Evolutionary conservation across 2,329 filamentous ascomycete genomes (phyloP), one percentile per base, ranked within the genome.

Genomic region (Paecilomyces variotii): DNA sequence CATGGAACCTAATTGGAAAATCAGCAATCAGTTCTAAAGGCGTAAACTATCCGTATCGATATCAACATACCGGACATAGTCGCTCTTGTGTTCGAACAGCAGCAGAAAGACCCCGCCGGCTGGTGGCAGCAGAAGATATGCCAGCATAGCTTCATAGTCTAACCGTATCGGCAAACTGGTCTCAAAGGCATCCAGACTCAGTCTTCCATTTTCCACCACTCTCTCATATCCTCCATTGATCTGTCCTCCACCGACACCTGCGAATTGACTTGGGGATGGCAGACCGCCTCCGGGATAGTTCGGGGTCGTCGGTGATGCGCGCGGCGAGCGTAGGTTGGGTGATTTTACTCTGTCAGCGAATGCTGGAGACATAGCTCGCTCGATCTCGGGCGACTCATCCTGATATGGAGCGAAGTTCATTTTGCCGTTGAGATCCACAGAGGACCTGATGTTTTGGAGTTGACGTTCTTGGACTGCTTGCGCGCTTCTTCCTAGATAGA

Each of bases 341-440:
- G 26, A 79, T 86, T 75, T 72, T 88, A 64, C 66, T 45, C 67
- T 60, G 34, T 74, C 71, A 6, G 69, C 65, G 78, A 84, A 77
- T 10, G 86, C 82, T 56, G 91, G 90, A 24, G 90, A 95, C 72
- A 91, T 82, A 56, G 88, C 86, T 68, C 93, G 90, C 65, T 86
- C 85, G 67, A 88, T 83, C 78, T 97, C 92, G 9, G 94, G 94
- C 14, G 89, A 88, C 54, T 88, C 88, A 74, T 93, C 93, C 79
- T 97, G 94, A 78, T 97, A 99, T 39, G 94, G 94, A 53, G 94
- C 94, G 74, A 97, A 99, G 79, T 97, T 90, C 89, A 94, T 94
- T 58, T 67, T 57, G 35, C 19, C 25, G 24, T 52, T 14, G 10
- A 1, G 6, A 28, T 27, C 19, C 10, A 52, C 9, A 24, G 24